Percentiles rank a stretch among this genome's conserved stretches.
Conservation (phyloP, 441 rosid genomes). For the Pelargonium citronellum region DNA sequence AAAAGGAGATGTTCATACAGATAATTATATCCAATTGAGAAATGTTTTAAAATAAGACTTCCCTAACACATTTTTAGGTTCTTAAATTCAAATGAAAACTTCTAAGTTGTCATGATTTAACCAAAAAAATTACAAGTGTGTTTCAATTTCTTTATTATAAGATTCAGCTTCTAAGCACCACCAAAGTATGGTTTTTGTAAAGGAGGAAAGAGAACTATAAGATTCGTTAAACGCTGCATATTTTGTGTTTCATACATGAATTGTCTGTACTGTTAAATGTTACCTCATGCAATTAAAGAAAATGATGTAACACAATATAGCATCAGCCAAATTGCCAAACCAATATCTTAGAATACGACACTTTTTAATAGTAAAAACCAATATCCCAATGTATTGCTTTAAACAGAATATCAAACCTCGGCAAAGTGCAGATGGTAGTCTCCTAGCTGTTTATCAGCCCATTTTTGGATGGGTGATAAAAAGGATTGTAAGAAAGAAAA, state of each 20-base stretch:
- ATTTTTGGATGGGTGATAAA: conserved; percentile 78
- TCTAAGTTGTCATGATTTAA: background rate
- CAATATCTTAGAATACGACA: too few species aligned
- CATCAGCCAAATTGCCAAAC: background rate
- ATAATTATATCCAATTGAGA: background rate
- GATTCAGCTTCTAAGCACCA: conserved; percentile 4
- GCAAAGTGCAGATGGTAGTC: conserved; percentile 87
- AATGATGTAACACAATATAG: background rate
- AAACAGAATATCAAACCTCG: conserved; percentile 47
- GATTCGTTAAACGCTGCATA: background rate
- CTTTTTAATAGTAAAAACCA: too few species aligned
- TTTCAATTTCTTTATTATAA: background rate
- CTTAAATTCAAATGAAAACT: background rate
- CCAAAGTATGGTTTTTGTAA: background rate
- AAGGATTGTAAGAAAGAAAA: conserved; percentile 76
- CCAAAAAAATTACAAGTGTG: too few species aligned
- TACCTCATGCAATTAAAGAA: background rate
- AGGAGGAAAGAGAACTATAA: background rate
- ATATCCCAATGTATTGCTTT: too few species aligned
- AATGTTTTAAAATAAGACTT: background rate
- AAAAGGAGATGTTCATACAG: background rate
- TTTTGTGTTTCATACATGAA: background rate
- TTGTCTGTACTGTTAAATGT: background rate
- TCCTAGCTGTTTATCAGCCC: conserved; percentile 85
- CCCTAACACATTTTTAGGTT: background rate